phyloP scores from a whole-genome alignment of 805 yeast genomes.

The Sungouiozyma intestinalis region DNA sequence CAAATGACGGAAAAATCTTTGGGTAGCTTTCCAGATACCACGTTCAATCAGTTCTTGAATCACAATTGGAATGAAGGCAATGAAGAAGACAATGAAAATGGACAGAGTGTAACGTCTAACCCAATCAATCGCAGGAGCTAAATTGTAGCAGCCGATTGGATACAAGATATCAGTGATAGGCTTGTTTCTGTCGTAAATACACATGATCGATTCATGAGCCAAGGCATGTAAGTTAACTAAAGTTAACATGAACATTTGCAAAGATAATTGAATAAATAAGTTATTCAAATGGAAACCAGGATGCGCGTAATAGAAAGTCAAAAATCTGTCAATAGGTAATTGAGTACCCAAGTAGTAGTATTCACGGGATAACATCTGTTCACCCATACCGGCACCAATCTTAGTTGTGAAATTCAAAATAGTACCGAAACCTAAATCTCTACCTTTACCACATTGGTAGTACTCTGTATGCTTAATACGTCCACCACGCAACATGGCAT shows the following conservation, averaged over 20 bases:
- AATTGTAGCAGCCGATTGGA: constrained; percentile 67
- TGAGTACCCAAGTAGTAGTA: constrained; percentile 75
- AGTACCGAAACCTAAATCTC: constrained; percentile 82
- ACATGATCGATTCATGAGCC: constrained; percentile 59
- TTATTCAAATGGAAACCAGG: constrained; percentile 81
- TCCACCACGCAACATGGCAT: constrained; percentile 73
- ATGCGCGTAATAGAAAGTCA: constrained; percentile 78
- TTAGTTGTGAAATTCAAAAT: constrained; percentile 77
- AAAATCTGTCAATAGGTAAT: constrained; percentile 68
- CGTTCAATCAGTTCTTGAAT: constrained; percentile 75
- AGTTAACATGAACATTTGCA: constrained; percentile 62
- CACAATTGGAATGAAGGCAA: constrained; percentile 68
- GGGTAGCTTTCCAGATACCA: constrained; percentile 67
- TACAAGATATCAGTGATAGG: constrained; percentile 57
- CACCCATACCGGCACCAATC: constrained; percentile 93
- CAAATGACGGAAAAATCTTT: constrained; percentile 59
- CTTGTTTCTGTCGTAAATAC: constrained; percentile 52
- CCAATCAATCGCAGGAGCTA: constrained; percentile 71
- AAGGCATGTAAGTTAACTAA: constrained; percentile 62
- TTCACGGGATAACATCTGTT: constrained; percentile 77
- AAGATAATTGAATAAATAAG: constrained; percentile 64
- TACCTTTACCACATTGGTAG: constrained; percentile 84
- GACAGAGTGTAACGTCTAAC: constrained; percentile 71
- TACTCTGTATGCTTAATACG: constrained; percentile 81
- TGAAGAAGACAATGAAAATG: constrained; percentile 71